phyloP scores from a whole-genome alignment of 805 yeast genomes.

The Ascoidea asiatica region DNA sequence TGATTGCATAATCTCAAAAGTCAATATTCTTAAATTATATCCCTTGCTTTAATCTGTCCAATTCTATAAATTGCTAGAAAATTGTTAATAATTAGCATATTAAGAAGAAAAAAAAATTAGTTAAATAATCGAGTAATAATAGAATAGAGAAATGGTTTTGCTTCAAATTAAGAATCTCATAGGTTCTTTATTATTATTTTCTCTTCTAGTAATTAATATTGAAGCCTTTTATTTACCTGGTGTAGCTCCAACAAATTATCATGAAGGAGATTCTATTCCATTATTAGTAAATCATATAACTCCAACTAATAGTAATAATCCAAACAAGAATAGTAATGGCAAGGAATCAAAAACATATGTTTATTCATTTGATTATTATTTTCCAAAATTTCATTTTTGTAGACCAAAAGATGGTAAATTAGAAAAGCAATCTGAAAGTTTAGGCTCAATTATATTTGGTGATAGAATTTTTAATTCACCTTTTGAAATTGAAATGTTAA shows the following conservation, averaged over 20 bases:
- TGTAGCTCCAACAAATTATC: slow-evolving; percentile 86
- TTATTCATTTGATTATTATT: slow-evolving; percentile 74
- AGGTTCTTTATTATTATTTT: too few species aligned
- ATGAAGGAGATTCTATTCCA: slow-evolving; percentile 57
- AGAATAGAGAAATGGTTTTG: too few species aligned
- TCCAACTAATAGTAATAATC: slow-evolving; percentile 44
- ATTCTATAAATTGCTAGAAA: too few species aligned
- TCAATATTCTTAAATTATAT: too few species aligned
- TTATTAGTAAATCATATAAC: slow-evolving; percentile 83
- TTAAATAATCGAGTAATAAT: too few species aligned
- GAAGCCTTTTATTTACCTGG: slow-evolving; percentile 85
- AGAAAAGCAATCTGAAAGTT: slow-evolving; percentile 60
- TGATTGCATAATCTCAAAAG: too few species aligned
- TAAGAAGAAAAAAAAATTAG: too few species aligned
- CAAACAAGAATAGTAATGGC: slow-evolving; percentile 22
- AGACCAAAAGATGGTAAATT: slow-evolving; percentile 43
- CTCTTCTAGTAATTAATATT: too few species aligned
- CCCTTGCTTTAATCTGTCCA: too few species aligned
- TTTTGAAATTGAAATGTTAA: slow-evolving; percentile 64
- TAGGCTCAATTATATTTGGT: slow-evolving; percentile 90
- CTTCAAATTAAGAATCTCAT: too few species aligned
- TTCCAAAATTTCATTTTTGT: slow-evolving; percentile 75
- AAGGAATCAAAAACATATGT: slow-evolving; percentile 38
- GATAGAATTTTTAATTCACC: slow-evolving; percentile 94
- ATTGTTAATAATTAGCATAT: too few species aligned